Evolutionary conservation across 2,329 filamentous ascomycete genomes (phyloP).

Genomic region (Cryphonectria nitschkei): DNA sequence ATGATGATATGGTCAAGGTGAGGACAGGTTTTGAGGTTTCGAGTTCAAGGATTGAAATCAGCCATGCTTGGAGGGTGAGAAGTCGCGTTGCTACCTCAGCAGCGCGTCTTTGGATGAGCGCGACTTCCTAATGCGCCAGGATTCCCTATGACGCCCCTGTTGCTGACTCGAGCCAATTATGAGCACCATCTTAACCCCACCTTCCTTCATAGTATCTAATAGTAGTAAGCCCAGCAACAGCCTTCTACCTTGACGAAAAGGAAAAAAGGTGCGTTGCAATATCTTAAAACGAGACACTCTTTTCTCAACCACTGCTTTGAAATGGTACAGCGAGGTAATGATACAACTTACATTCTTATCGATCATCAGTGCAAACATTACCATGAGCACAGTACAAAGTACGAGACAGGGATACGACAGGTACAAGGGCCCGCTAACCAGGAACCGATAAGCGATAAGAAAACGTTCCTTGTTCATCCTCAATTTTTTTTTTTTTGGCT

Average conservation of each 20-base stretch:
- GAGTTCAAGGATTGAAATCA: background rate
- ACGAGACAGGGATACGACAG: background rate
- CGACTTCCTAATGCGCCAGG: slow-evolving; percentile 7
- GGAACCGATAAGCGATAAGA: slow-evolving; percentile 28
- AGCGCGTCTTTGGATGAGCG: slow-evolving; percentile 14
- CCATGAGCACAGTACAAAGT: background rate
- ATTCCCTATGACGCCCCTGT: slow-evolving; percentile 9
- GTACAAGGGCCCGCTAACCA: background rate
- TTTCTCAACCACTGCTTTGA: background rate
- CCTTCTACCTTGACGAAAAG: background rate
- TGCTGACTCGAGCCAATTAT: background rate
- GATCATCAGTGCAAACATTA: background rate
- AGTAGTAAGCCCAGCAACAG: background rate
- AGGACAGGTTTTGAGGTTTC: background rate
- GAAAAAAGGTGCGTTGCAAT: background rate
- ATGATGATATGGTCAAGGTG: background rate
- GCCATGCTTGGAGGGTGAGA: background rate
- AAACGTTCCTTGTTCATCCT: slow-evolving; percentile 24
- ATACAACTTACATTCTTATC: background rate
- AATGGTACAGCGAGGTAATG: background rate
- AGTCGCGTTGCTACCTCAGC: slow-evolving; percentile 8
- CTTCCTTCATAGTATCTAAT: background rate
- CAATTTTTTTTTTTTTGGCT: slow-evolving; percentile 27
- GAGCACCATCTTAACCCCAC: background rate
- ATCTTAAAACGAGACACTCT: background rate